A percentile compares a stretch with the other conserved stretches of the same genome.
Conservation (phyloP, 495 filamentous ascomycete genomes). For the Amorphotheca resinae region DNA sequence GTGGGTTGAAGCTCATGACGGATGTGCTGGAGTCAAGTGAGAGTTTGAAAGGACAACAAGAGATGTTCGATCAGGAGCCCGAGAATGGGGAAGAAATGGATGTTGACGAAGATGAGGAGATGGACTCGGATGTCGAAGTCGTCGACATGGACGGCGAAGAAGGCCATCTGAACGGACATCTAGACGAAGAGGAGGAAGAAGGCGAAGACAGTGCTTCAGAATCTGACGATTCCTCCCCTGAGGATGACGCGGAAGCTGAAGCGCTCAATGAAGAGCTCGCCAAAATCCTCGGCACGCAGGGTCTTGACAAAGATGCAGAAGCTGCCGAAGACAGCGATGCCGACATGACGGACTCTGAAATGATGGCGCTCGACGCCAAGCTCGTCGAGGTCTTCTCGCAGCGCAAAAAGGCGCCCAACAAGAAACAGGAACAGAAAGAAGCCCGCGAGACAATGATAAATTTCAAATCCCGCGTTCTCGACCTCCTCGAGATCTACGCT, state of each 20-base stretch:
- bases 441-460: constrained; percentile 83
- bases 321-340: constrained; percentile 47
- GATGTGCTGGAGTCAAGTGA: constrained; percentile 68
- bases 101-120: constrained; percentile 31
- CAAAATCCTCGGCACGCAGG: constrained; percentile 53
- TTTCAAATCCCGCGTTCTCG: constrained; percentile 89
- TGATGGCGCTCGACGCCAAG: constrained; percentile 77
- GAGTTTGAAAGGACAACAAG: constrained; percentile 67
- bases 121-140: constrained; percentile 36
- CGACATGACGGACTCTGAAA: constrained; percentile 90
- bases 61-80: constrained; percentile 68
- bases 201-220: constrained; percentile 30
- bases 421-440: constrained; percentile 71
- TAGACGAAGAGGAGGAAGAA: constrained; percentile 17
- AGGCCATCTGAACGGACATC: constrained; percentile 11
- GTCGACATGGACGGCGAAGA: constrained; percentile 25
- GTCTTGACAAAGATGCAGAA: constrained; percentile 39
- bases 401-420: constrained; percentile 34
- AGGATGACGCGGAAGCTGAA: constrained; percentile 32
- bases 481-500: constrained; percentile 74
- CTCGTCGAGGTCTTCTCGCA: constrained; percentile 76
- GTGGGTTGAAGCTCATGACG: constrained; percentile 60
- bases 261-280: constrained; percentile 68
- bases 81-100: constrained; percentile 41
- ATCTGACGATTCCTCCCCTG: constrained; percentile 33